These are phyloP conservation scores for Mycena capillaripes DNA, from an alignment of 768 basidiomycete species.

Conservation along the genomic window DNA sequence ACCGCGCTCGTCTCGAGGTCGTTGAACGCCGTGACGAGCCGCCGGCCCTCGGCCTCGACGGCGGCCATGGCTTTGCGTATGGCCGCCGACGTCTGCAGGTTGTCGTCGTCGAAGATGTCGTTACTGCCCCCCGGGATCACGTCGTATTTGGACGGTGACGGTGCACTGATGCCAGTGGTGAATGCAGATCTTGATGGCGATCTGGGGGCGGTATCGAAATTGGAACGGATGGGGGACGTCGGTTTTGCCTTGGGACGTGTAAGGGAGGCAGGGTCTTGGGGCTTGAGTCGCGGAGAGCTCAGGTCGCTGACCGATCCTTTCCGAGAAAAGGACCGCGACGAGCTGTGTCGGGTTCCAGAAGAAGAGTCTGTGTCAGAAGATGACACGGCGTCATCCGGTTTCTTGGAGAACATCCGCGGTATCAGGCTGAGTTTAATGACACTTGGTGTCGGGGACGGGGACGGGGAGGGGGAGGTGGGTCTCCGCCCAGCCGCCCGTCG, in stretches of 20 bases:
- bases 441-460: conserved; percentile 36
- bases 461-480: conserved; percentile 28
- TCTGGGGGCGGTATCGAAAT: conserved; percentile 21
- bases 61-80: conserved; percentile 72
- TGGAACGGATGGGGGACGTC: conserved; percentile 22
- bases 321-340: conserved; percentile 23
- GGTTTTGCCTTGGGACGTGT: conserved; percentile 5
- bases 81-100: conserved; percentile 65
- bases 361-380: conserved; percentile 42
- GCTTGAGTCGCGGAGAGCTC: neutral
- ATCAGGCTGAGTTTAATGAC: conserved; percentile 46
- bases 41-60: conserved; percentile 74
- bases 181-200: conserved; percentile 42
- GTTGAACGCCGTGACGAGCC: conserved; percentile 77
- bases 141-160: conserved; percentile 40
- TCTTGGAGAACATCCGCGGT: conserved; percentile 52
- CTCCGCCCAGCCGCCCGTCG: conserved; percentile 55
- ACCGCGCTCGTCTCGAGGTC: conserved; percentile 72
- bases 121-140: conserved; percentile 41
- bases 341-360: conserved; percentile 34
- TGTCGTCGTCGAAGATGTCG: conserved; percentile 67
- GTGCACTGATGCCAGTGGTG: neutral
- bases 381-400: conserved; percentile 46
- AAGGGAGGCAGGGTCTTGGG: neutral
- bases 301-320: conserved; percentile 3